phyloP scores from a whole-genome alignment of 2,329 filamentous ascomycete species.

The Fusarium anthophilum region DNA sequence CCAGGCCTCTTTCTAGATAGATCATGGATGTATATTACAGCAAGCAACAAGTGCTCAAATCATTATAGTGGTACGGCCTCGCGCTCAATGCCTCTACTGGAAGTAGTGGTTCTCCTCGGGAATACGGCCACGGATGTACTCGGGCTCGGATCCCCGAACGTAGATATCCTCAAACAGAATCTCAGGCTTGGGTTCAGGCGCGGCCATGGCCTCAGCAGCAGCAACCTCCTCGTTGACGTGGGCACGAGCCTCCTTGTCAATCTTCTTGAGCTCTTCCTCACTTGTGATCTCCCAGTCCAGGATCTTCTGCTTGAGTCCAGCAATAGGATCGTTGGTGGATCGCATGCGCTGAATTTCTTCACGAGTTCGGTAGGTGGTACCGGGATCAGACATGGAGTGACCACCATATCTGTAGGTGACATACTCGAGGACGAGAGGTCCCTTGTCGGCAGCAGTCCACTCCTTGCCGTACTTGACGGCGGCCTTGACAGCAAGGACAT shows the following conservation, averaged over 20 bases:
- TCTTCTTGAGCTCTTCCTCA: conserved; percentile 94
- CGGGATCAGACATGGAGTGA: conserved; percentile 99
- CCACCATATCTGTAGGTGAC: conserved; percentile 99
- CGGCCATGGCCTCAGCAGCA: conserved; percentile 85
- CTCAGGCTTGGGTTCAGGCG: conserved; percentile 79
- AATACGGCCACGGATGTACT: conserved; percentile 43
- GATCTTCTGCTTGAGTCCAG: conserved; percentile 97
- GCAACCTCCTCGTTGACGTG: conserved; percentile 91
- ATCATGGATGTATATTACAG: conserved; percentile 48
- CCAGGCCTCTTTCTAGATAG: conserved; percentile 41
- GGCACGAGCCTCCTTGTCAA: conserved; percentile 92
- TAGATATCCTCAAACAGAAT: conserved; percentile 79
- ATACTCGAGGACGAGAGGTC: conserved; percentile 96
- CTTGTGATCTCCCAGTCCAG: conserved; percentile 91
- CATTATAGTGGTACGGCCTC: conserved; percentile 44
- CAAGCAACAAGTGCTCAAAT: conserved; percentile 44
- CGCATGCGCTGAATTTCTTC: conserved; percentile 99
- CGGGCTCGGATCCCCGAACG: conserved; percentile 39
- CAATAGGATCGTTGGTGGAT: conserved; percentile 97
- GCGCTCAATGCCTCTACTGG: conserved; percentile 29
- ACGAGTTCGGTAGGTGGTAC: conserved; percentile 98
- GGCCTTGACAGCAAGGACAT: conserved; percentile 96
- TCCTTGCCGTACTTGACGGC: conserved; percentile 95
- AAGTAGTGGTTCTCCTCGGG: conserved; percentile 39
- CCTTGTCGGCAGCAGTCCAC: conserved; percentile 83